phyloP scores from a whole-genome alignment of 148 eudicot species.

The Polygonum maritimum region DNA sequence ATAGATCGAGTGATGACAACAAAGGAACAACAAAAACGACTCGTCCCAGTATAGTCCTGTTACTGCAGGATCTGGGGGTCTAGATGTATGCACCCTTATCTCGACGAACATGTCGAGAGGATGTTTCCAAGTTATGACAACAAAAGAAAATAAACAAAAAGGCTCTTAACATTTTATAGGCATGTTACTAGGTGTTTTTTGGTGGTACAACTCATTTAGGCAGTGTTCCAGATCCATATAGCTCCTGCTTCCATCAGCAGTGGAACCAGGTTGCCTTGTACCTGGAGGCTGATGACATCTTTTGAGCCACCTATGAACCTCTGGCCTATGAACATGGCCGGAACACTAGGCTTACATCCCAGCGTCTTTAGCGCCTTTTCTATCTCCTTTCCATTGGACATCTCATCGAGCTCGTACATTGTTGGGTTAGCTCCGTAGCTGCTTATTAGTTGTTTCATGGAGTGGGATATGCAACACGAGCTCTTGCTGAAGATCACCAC shows the following conservation, averaged over 20 bases:
- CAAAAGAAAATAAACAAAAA: background rate
- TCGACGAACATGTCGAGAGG: no score
- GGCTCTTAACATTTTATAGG: background rate
- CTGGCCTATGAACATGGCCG: constrained; percentile 1
- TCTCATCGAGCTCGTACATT: background rate
- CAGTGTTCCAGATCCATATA: constrained; percentile 3
- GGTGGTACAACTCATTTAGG: background rate
- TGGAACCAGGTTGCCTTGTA: constrained; percentile 1
- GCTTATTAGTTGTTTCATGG: constrained; percentile 1
- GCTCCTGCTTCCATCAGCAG: background rate
- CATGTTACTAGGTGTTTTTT: background rate
- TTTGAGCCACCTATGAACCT: background rate
- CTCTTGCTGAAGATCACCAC: constrained; percentile 8
- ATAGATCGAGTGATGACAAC: background rate
- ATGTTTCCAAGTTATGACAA: background rate
- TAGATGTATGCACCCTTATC: no score
- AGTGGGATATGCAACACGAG: constrained; percentile 1
- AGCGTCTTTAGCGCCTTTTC: background rate
- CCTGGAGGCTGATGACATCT: constrained; percentile 4
- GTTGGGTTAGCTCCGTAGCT: constrained; percentile 7
- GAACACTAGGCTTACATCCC: constrained; percentile 22
- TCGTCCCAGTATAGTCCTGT: no score
- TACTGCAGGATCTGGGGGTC: no score
- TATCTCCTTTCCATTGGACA: background rate
- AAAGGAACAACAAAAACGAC: background rate